Evolutionary conservation across 306 rosid genomes (phyloP), one percentile per base, ranked within the genome.

Genomic region (Astragalus glycyphyllos): DNA sequence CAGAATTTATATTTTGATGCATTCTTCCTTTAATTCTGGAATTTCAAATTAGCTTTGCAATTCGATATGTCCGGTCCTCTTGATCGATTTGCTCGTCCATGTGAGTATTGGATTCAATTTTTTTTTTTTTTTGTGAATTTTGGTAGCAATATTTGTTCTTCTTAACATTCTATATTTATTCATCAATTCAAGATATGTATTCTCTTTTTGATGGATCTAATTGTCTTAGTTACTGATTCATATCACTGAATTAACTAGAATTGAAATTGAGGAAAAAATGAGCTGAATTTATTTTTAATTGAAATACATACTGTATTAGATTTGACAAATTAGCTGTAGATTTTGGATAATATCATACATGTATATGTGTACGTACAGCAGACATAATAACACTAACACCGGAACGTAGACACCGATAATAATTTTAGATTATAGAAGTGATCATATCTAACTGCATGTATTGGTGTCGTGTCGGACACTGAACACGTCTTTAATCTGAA

Each of bases 81-180:
- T 16, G 96, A 90, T 81, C 89, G 91, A 20, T 88, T 93, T 82
- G 88, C 98, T 34, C 86, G 82, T 75, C 96, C 97, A 54, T 92
- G 98, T 92, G 70, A 86, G 96, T 88, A 58, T 35, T 17, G 12
- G 34, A 14, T 14, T n/a, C 0, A 1, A 7, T 12, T 37, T 32
- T 51, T 51, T 6, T 12, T 37, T 32, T 51, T 51, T 6, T 13
- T 42, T 20, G 5, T 0, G 31, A 32, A 20, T 47, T 64, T 49
- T 12, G n/a, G 46, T 53, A 68, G 53, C 44, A 9, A 9, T 17
- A 72, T 72, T 23, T 11, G 4, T 34, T 20, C 4, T 64, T 63
- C 3, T 44, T 44, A 44, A 44, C 49, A 6, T 32, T 58, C 9
- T 11, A 32, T 34, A 0, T 10, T 37, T 60, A 3, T 65, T 63